Percentiles rank a stretch among this genome's conserved stretches.
Evolutionary conservation across 2,329 filamentous ascomycete genomes (phyloP).

Genomic region (Cladosporium halotolerans): DNA sequence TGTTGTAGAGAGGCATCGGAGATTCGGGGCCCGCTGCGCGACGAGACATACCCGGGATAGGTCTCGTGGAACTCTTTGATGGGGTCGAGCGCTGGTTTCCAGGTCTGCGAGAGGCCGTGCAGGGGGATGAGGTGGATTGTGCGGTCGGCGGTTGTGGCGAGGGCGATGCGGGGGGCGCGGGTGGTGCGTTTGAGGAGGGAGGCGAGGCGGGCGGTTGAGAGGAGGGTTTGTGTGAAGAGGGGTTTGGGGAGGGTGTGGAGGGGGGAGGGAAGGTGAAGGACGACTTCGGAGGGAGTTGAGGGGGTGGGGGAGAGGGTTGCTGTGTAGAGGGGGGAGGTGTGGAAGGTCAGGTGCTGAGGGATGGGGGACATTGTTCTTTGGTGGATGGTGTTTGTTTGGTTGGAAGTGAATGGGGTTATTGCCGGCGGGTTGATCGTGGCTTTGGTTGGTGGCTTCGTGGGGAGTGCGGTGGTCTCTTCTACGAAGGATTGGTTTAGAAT

Average conservation of each 20-base stretch:
- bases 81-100: not conserved
- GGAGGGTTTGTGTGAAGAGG: not conserved
- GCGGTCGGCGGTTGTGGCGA: not conserved
- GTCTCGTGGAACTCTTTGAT: not conserved
- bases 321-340: too few species aligned
- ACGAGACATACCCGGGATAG: not conserved
- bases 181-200: slow-evolving; percentile 1
- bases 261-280: not conserved
- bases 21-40: not conserved
- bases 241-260: not conserved
- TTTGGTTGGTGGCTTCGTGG: too few species aligned
- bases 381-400: too few species aligned
- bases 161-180: not conserved
- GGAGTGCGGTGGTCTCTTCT: too few species aligned
- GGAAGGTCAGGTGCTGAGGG: too few species aligned
- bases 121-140: not conserved
- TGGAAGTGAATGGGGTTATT: too few species aligned
- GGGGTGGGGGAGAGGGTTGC: too few species aligned
- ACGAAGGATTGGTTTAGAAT: too few species aligned
- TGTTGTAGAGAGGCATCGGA: not conserved
- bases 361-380: too few species aligned
- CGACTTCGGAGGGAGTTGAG: too few species aligned
- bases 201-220: not conserved
- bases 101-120: not conserved
- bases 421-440: too few species aligned